Evolutionary conservation across 768 basidiomycete genomes (phyloP), one percentile per base, ranked within the genome.

Genomic region (Chalciporus pseudorubinellus): DNA sequence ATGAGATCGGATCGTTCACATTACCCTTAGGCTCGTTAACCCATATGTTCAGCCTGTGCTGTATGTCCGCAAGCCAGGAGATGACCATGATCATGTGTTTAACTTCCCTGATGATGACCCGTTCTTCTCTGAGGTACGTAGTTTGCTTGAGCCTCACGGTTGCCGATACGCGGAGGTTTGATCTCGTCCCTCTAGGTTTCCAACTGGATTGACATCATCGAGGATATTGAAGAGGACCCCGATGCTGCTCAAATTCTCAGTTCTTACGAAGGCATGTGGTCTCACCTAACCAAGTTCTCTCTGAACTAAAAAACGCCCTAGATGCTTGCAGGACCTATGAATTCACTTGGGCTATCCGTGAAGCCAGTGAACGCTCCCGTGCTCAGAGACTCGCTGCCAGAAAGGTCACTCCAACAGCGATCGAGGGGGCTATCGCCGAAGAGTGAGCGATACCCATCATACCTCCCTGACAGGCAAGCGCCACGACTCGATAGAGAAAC

Each of bases 21-120:
- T 48, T 12, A 33, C 52, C n/a, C 46, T n/a, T 50, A 91, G 89
- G 69, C 77, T 92, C 39, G 85, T 89, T 44, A 91, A 98, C 71
- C 95, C 95, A 16, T 98, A 98, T 72, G 91, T 95, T 50, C 83
- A 87, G 60, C 95, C 95, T 6, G 78, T 89, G 6, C 83, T 98
- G 29, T 86, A 87, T 65, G 77, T 98, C 57, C 90, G 95, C 61
- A 82, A 77, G 63, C 90, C 91, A 4, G 92, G 88, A 47, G 85
- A 85, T 63, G 89, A 92, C 63, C 72, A 77, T 47, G 89, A 91
- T 59, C 84, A 88, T 60, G 76, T 74, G 26, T 73, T 82, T 61
- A 75, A 74, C 39, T 93, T 92, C 75, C 79, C 79, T 16, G 84
- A 89, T 45, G 92, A 94, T 61, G 92, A 94, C 63, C 90, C 92